These are phyloP conservation scores for Neostapfia colusana DNA, from an alignment of 176 grass and related monocot species.

Conservation along the genomic window DNA sequence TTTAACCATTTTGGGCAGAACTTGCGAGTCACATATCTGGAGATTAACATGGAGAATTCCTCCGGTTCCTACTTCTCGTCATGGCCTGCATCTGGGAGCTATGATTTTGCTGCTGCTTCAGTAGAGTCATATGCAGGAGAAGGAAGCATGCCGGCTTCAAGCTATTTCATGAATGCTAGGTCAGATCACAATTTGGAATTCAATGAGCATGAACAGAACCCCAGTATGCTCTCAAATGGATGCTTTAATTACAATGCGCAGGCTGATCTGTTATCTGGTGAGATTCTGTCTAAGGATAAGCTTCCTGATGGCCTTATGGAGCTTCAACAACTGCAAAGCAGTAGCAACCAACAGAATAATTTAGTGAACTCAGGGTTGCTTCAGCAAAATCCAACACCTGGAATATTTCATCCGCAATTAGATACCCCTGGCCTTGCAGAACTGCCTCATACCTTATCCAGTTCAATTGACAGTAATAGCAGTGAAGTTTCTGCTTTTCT, in stretches of 20 bases:
- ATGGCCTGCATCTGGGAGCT: conserved; percentile 39
- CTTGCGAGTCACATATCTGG: not conserved
- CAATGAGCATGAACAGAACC: conserved; percentile 33
- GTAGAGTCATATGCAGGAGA: conserved; percentile 43
- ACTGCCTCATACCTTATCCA: conserved; percentile 45
- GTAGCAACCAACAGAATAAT: conserved; percentile 31
- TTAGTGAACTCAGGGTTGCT: conserved; percentile 20
- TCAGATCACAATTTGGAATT: conserved; percentile 42
- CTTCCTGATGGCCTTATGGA: conserved; percentile 26
- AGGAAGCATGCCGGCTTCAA: conserved; percentile 35
- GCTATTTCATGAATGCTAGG: conserved; percentile 35
- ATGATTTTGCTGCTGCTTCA: conserved; percentile 45
- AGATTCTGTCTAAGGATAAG: conserved; percentile 35
- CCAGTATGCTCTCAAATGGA: conserved; percentile 33
- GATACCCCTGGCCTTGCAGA: conserved; percentile 41
- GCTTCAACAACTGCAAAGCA: conserved; percentile 45
- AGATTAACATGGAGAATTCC: conserved; percentile 43
- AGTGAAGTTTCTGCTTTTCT: conserved; percentile 57
- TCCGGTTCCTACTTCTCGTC: conserved; percentile 47
- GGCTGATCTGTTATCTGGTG: conserved; percentile 26
- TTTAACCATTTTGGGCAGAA: conserved; percentile 27
- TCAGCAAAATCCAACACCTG: conserved; percentile 36
- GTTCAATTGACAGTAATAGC: conserved; percentile 59
- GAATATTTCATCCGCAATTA: conserved; percentile 40
- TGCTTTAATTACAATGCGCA: conserved; percentile 25